phyloP scores from a whole-genome alignment of 2,329 filamentous ascomycete species.

The Hypoxylon sp. region DNA sequence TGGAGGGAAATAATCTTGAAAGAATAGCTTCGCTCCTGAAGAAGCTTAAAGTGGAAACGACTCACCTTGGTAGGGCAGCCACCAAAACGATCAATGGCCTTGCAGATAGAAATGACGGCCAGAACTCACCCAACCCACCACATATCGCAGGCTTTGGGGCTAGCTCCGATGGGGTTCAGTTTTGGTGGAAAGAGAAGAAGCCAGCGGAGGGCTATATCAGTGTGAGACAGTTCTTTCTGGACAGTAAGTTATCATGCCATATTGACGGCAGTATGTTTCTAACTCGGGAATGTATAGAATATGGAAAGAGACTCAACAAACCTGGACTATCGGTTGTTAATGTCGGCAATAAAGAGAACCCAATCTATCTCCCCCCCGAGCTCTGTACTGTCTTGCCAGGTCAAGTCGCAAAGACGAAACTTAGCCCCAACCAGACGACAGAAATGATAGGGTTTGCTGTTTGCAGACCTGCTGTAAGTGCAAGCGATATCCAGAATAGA shows the following conservation, averaged over 20 bases:
- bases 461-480: constrained; percentile 63
- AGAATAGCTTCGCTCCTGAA: constrained; percentile 50
- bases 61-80: constrained; percentile 49
- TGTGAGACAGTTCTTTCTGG: too few species aligned
- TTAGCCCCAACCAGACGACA: constrained; percentile 61
- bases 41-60: constrained; percentile 49
- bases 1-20: constrained; percentile 12
- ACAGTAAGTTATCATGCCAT: too few species aligned
- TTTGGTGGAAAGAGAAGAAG: constrained; percentile 52
- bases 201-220: constrained; percentile 38
- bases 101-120: constrained; percentile 47
- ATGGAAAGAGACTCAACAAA: constrained; percentile 49
- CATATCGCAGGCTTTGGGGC: constrained; percentile 49
- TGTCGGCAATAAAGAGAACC: constrained; percentile 61
- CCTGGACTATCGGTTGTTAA: constrained; percentile 63
- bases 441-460: constrained; percentile 70
- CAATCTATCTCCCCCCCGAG: constrained; percentile 67
- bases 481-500: constrained; percentile 59
- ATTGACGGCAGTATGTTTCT: too few species aligned
- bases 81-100: constrained; percentile 51
- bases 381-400: constrained; percentile 64
- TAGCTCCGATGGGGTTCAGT: constrained; percentile 61
- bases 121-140: constrained; percentile 40
- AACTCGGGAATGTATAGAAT: constrained; percentile 40
- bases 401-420: constrained; percentile 60